A percentile compares a stretch with the other conserved stretches of the same genome.
phyloP scores from a whole-genome alignment of 2,329 filamentous ascomycete genomes.

The Malbranchea zuffiana region DNA sequence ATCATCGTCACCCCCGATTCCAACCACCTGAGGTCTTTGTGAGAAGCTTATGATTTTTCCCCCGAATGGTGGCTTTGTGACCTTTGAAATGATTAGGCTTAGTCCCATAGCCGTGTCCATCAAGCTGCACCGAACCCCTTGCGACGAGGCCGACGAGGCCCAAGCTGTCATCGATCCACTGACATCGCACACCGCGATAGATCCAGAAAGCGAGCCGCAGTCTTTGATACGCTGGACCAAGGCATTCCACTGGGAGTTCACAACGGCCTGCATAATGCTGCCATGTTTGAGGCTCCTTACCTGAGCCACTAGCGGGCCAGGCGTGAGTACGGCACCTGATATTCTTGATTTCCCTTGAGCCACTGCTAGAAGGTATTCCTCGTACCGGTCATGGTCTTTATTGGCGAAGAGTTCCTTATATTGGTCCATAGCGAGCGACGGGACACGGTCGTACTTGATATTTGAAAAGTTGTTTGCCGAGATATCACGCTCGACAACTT shows the following conservation, averaged over 20 bases:
- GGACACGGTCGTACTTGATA: slow-evolving; percentile 49
- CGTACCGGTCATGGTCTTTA: slow-evolving; percentile 44
- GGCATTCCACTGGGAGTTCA: slow-evolving; percentile 46
- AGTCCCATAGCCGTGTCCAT: slow-evolving; percentile 47
- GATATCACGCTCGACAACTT: slow-evolving; percentile 41
- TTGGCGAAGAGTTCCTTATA: slow-evolving; percentile 41
- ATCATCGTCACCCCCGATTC: slow-evolving; percentile 28
- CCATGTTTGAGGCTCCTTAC: slow-evolving; percentile 16
- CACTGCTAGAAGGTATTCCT: slow-evolving; percentile 41
- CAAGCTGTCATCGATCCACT: slow-evolving; percentile 43
- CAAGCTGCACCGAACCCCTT: slow-evolving; percentile 39
- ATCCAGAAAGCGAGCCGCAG: slow-evolving; percentile 42
- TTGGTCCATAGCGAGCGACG: slow-evolving; percentile 47
- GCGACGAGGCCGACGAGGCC: too few relatives aligned
- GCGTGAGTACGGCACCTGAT: slow-evolving; percentile 46
- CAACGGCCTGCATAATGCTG: neutral
- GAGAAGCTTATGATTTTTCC: slow-evolving; percentile 48
- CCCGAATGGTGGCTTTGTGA: slow-evolving; percentile 43
- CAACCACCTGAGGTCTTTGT: slow-evolving; percentile 30
- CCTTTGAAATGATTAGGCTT: slow-evolving; percentile 45
- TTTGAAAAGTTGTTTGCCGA: slow-evolving; percentile 43
- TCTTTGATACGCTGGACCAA: slow-evolving; percentile 49
- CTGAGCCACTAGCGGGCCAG: slow-evolving; percentile 39
- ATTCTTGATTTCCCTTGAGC: slow-evolving; percentile 40
- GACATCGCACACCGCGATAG: slow-evolving; percentile 50